Conservation (phyloP, 2,329 filamentous ascomycete species). For the Pestalotiopsis sp. region DNA sequence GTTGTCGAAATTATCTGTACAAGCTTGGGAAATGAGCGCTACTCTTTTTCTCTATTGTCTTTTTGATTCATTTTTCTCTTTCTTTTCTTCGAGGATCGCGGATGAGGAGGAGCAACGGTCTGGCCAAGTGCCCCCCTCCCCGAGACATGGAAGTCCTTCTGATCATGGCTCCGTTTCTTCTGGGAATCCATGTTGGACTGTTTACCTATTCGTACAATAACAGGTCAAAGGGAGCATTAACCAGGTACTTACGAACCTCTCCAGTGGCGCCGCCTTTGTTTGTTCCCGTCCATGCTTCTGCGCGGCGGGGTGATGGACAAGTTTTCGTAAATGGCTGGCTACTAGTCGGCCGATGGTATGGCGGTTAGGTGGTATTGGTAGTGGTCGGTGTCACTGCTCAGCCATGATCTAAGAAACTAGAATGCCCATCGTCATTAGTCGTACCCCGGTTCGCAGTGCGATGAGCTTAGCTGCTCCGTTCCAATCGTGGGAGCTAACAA, state of each 20-base stretch:
- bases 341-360: neutral
- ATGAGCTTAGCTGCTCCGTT: neutral
- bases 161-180: too few species aligned
- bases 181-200: too few species aligned
- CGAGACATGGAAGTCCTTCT: too few species aligned
- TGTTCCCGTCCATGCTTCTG: neutral
- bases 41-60: neutral
- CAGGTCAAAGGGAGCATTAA: too few species aligned
- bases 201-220: too few species aligned
- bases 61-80: neutral
- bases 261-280: neutral
- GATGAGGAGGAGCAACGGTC: too few species aligned
- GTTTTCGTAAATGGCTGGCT: neutral
- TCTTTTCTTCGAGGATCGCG: neutral
- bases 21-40: neutral
- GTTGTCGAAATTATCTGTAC: neutral
- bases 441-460: neutral
- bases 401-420: neutral
- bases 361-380: neutral
- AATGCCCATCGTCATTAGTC: conserved; percentile 1
- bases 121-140: too few species aligned
- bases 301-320: neutral
- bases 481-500: neutral
- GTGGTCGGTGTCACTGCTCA: neutral
- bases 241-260: too few species aligned